Base-by-base conservation (phyloP, 1,139 yeast species). In the Komagataea norvegica region DNA sequence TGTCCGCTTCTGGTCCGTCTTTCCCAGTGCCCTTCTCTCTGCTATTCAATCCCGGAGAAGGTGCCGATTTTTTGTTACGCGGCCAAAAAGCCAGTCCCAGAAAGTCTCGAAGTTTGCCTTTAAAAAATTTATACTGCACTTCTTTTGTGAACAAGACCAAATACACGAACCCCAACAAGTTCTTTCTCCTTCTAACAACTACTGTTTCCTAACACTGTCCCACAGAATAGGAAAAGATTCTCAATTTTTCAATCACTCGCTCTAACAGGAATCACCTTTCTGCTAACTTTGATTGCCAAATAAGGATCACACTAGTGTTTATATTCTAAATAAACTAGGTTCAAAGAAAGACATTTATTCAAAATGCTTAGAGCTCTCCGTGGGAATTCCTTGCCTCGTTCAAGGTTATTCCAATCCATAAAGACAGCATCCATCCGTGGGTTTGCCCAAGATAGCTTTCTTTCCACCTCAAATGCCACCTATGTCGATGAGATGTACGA, bases 401-500 rank as follows among this genome's bases (percentile, higher is more conserved):
- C 52, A 21, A 49, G 52, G 38, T 33, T 44, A 10, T 31, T 43
- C 29, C 34, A 40, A 25, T 31, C 46, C 27, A 36, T 47, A 22
- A 38, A 36, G 39, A 21, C 42, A 17, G 34, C 34, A 23, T 34
- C 43, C 24, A 19, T 37, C 9, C 51, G 54, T 36, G 43, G 43
- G 27, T 48, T 45, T 33, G 47, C 56, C 27, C 36, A 41, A 13
- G 97, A 89, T 64, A 73, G 79, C 34, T 91, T 91, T 63, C 67
- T 89, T 54, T 87, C 84, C 54, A 78, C 94, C 40, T 79, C 80
- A 60, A 86, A 86, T 63, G 94, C 96, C 50, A 80, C 79, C 56
- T 91, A 91, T 65, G 84, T 93, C 54, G 99, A 91, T 62, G 97
- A 91, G 66, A 91, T 91, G 99, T 93, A 88, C 64, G 77, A 79